Base-by-base conservation (phyloP, 106 monocot genomes). In the Apostasia ramifera region DNA sequence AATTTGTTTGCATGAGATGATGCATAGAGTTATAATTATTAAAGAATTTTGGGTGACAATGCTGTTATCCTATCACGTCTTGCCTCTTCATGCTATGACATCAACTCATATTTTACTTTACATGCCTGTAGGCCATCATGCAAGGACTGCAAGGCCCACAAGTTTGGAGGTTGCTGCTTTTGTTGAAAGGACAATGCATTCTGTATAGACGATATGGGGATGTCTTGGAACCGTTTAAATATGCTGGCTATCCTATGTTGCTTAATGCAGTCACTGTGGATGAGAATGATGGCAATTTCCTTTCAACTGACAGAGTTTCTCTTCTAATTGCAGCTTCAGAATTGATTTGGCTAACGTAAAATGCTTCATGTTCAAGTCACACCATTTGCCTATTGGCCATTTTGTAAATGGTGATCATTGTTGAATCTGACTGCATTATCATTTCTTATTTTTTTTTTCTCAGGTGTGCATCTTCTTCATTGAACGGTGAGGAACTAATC, bases 191-290 rank as follows among this genome's bases (percentile, higher is more conserved):
- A 14, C 98, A 98, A 66, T 98, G 98, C 66, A 98, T 98, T 63
- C 81, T 98, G 69, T 98, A 98, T 65, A 90, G 90, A 68, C 78
- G 93, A 63, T 88, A 93, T 83, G 93, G 93, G 6, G 67, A 87
- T 71, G 76, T 98, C n/a, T 73, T 98, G 82, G 93, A 98, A 79
- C 98, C 98, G 38, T 98, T 98, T 76, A 98, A 98, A 80, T 98
- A 98, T 83, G 98, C 98, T 78, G 98, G 98, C 57, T 98, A 98
- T 75, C 98, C 98, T 50, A 90, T 98, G 98, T 74, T 98, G 74
- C 85, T 98, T 44, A 93, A 83, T 90, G 85, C 93, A 46, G 81
- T 93, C 61, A 93, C 98, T 15, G 98, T 98, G 53, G 98, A 98
- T 52, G 85, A 90, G 59, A 81, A 90, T 74, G 98, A 98, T 60